A percentile compares a stretch with the other conserved stretches of the same genome.
These are phyloP conservation scores for Leishmania braziliensis DNA, from an alignment of 208 protist genomes.

Conservation along the genomic window DNA sequence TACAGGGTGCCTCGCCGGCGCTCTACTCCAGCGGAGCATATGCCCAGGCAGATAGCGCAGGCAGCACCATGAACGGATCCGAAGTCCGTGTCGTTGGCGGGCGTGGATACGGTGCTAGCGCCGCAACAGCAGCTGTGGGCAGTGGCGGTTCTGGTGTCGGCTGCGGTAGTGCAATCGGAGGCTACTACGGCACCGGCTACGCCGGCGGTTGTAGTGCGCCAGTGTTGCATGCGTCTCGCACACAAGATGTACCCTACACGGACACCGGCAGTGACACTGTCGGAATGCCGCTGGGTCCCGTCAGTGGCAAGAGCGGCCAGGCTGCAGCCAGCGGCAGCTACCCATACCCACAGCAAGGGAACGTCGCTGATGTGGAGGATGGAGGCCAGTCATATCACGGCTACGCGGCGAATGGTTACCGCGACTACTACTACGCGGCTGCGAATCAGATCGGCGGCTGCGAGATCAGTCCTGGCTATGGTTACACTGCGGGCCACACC, in stretches of 20 bases:
- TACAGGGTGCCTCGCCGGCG: not conserved
- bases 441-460: not conserved
- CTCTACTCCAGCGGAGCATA: not conserved
- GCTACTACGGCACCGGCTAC: slow-evolving; percentile 9
- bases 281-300: not conserved
- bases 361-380: not conserved
- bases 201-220: not conserved
- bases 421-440: slow-evolving; percentile 4
- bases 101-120: not conserved
- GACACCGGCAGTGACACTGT: not conserved
- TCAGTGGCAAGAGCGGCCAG: not conserved
- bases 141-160: slow-evolving; percentile 4
- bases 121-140: not conserved
- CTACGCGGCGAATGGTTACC: slow-evolving; percentile 1
- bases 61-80: not conserved
- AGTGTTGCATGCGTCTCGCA: not conserved
- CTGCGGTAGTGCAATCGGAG: slow-evolving; percentile 7
- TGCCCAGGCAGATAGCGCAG: not conserved
- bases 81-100: not conserved
- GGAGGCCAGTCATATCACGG: slow-evolving; percentile 2
- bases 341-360: not conserved
- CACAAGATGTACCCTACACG: not conserved
- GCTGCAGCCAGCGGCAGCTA: not conserved
- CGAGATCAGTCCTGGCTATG: not conserved
- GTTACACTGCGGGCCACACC: slow-evolving; percentile 14